phyloP scores from a whole-genome alignment of 441 rosid species.

The Syzygium syzygioides region DNA sequence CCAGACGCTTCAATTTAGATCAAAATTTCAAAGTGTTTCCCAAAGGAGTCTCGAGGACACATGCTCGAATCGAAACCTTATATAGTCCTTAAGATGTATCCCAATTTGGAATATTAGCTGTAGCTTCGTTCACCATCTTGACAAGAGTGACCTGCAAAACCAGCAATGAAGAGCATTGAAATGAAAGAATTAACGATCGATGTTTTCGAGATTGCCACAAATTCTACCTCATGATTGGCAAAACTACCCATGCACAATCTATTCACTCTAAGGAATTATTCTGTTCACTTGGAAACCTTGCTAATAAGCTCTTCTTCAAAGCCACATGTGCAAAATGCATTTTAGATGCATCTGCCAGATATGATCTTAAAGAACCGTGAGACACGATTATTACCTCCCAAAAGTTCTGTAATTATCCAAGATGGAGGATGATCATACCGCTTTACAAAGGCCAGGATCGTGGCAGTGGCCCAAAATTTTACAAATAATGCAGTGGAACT shows the following conservation, averaged over 20 bases:
- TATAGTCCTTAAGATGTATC: conserved; percentile 18
- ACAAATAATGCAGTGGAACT: neutral
- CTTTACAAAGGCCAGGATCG: neutral
- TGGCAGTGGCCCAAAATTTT: neutral
- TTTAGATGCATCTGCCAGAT: neutral
- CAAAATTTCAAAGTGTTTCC: neutral
- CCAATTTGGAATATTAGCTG: conserved; percentile 58
- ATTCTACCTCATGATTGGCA: neutral
- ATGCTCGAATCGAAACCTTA: neutral
- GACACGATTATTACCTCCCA: neutral
- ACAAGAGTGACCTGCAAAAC: conserved; percentile 34
- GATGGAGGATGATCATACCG: neutral
- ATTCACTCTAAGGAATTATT: neutral
- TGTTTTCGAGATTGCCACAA: neutral
- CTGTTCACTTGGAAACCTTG: neutral
- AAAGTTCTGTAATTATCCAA: neutral
- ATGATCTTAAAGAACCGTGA: neutral
- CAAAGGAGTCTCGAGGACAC: neutral
- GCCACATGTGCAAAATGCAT: neutral
- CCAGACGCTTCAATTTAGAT: neutral
- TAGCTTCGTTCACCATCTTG: conserved; percentile 72
- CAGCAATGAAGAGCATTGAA: neutral
- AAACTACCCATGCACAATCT: neutral
- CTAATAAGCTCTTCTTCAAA: neutral
- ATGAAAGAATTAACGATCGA: neutral